These are phyloP conservation scores for Sphagnum contortum DNA, from an alignment of 225 moss, liverwort and hornwort species.

Conservation along the genomic window DNA sequence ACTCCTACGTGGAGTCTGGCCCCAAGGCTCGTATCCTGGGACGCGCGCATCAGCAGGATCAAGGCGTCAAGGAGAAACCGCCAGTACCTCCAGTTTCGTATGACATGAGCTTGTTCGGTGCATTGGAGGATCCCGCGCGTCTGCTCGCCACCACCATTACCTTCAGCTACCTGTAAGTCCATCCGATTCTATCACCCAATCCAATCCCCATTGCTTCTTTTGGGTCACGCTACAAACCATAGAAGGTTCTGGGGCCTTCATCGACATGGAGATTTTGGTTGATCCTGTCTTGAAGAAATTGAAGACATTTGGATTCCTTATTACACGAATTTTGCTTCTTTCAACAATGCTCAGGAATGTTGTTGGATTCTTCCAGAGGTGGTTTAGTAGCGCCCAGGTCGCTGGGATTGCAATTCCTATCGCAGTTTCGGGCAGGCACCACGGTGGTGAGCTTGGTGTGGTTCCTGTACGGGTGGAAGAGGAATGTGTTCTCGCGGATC, in stretches of 20 bases:
- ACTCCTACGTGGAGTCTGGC: constrained; percentile 34
- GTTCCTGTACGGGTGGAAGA: constrained; percentile 83
- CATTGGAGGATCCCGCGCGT: constrained; percentile 51
- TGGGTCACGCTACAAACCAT: too few species aligned
- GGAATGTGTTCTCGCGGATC: constrained; percentile 35
- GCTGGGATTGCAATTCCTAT: constrained; percentile 49
- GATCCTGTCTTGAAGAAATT: too few species aligned
- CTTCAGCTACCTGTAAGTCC: constrained; percentile 44
- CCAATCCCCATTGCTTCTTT: too few species aligned
- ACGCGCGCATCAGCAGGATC: not conserved
- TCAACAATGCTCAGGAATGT: too few species aligned
- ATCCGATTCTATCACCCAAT: too few species aligned
- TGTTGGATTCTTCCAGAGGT: constrained; percentile 29
- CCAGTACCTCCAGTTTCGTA: constrained; percentile 10
- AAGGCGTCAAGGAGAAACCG: constrained; percentile 7
- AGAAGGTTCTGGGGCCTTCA: too few species aligned
- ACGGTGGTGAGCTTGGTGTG: constrained; percentile 65
- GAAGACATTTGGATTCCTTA: too few species aligned
- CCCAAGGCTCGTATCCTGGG: constrained; percentile 43
- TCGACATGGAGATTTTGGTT: too few species aligned
- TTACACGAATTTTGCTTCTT: too few species aligned
- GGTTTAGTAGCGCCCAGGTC: constrained; percentile 58
- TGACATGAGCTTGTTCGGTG: constrained; percentile 50
- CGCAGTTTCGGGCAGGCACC: constrained; percentile 60
- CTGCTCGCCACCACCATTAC: constrained; percentile 42